Evolutionary conservation across 164 flowering plant species (phyloP), one percentile per base, ranked within the genome.

Genomic region (Chimonanthus salicifolius): DNA sequence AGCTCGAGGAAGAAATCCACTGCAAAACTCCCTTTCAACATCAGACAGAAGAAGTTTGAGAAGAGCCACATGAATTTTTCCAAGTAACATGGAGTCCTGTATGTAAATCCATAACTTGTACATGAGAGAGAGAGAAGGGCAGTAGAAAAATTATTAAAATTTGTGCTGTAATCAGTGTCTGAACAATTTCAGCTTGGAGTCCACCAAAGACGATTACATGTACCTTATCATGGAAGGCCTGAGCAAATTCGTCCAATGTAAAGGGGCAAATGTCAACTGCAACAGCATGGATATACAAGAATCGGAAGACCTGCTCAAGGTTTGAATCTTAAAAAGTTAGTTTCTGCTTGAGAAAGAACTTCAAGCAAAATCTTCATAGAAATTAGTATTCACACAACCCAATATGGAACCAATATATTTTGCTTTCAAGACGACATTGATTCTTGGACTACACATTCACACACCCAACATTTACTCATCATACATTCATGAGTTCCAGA

Each of bases 141-240:
- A 68, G 47, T 68, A 68, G 54, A 21, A 68, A 48, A 68, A 44
- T 13, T 47, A 6, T 0, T 11, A 47, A 15, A 49, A 48, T 47
- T 6, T 20, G 7, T 62, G 8, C 18, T 20, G 60, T 51, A 15
- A 68, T 2, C n/a, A 33, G 51, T 9, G 46, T 16, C 44, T 72
- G 1, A 68, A 50, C 9, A 75, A 51, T 15, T 67, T 49, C 46
- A 50, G 51, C 33, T 7, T 54, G 47, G 33, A 33, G 11, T 45
- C 66, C 54, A 48, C 48, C n/a, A 11, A 68, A 68, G 48, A 11
- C 21, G 21, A 74, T 51, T 5, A 47, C 33, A 49, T 70, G 72
- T 74, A 92, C 99, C 97, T 91, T 88, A 70, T 92, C 94, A 84
- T 84, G 88, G 84, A 95, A 95, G 82, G 98, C 91, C 78, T 86